phyloP scores from a whole-genome alignment of 2,329 filamentous ascomycete species.

The Fonsecaea nubica region DNA sequence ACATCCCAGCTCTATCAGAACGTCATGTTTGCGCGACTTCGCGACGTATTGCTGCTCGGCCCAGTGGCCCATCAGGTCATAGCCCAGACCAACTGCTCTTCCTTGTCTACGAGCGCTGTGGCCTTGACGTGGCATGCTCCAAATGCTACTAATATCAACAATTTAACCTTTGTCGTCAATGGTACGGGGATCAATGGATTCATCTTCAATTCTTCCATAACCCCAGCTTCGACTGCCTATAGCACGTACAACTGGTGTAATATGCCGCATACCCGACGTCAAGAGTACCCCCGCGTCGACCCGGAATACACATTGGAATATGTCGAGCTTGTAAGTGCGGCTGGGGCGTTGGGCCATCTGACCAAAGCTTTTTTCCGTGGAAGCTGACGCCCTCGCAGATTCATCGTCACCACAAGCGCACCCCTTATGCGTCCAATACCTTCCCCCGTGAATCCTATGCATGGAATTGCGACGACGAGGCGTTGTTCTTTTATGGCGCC shows the following conservation, averaged over 20 bases:
- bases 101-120: constrained; percentile 24
- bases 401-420: constrained; percentile 84
- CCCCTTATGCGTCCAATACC: constrained; percentile 77
- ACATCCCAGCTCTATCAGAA: constrained; percentile 18
- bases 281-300: constrained; percentile 66
- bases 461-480: constrained; percentile 76
- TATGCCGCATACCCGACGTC: constrained; percentile 78
- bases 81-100: constrained; percentile 20
- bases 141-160: constrained; percentile 63
- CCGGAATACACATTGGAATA: constrained; percentile 71
- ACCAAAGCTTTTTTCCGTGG: no score
- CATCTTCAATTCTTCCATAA: constrained; percentile 71
- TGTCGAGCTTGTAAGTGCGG: constrained; percentile 69
- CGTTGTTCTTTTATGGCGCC: constrained; percentile 72
- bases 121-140: constrained; percentile 67
- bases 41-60: constrained; percentile 18
- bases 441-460: constrained; percentile 75
- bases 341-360: neutral
- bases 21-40: constrained; percentile 24
- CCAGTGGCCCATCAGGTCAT: constrained; percentile 10
- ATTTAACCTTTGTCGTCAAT: constrained; percentile 64
- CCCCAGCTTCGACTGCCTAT: constrained; percentile 61
- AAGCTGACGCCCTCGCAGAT: constrained; percentile 55
- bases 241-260: constrained; percentile 82
- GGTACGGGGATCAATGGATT: constrained; percentile 73